Evolutionary conservation across 1,284 basidiomycete genomes (phyloP), one percentile per base, ranked within the genome.

Genomic region (Exsudoporus floridanus): DNA sequence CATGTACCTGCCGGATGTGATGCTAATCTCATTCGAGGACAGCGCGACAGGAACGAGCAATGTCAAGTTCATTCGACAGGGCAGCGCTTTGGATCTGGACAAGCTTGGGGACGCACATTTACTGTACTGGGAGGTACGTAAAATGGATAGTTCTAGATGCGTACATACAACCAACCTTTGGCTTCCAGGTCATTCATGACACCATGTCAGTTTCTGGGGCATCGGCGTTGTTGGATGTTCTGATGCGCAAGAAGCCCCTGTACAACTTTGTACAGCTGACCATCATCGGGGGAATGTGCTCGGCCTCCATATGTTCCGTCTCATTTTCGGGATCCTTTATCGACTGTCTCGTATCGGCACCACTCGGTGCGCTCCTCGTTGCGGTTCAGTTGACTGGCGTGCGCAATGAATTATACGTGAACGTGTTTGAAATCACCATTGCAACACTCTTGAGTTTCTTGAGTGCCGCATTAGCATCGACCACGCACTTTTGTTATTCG

Each of bases 341-440:
- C 65, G 93, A 96, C 71, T 82, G 83, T 13, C 71, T 94, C 34
- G 77, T 85, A 49, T 78, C 83, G 1, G 88, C 89, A 59, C 90
- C 91, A 0, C 78, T 96, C 12, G 93, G 94, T 13, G 82, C 81
- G n/a, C 74, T 94, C 10, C 78, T 97, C 28, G 84, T 92, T 19
- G 71, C 75, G 40, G 80, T 92, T n/a, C 92, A 94, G 65, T 76
- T 88, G 46, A 68, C 92, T 35, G 85, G 87, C 10, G 82, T 82
- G 9, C 77, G 83, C 56, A 90, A 92, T 63, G 91, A 94, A 70
- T 73, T 97, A 35, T 94, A 93, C 67, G 86, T 83, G 14, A 92
- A 93, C 57, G 81, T 92, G 28, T 93, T 94, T 61, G 94, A 95
- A 60, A 92, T 94, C 59, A 90, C 88, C 5, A 82, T 93, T 51